Evolutionary conservation across 2,329 filamentous ascomycete species (phyloP).

Genomic region (Colletotrichum eleusines): DNA sequence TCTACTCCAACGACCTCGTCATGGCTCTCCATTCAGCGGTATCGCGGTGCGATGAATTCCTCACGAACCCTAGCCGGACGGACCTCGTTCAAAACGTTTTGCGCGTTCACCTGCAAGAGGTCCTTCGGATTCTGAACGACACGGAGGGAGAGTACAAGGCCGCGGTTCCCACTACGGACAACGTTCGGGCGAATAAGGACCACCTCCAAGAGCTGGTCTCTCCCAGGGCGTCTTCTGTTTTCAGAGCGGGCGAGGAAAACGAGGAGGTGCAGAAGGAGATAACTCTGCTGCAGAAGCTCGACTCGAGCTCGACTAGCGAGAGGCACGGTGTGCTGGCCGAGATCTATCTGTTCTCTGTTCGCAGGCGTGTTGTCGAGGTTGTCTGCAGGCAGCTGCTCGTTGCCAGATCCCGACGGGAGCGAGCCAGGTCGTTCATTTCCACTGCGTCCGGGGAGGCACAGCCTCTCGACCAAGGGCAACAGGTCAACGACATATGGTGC

Average conservation of each 20-base stretch:
- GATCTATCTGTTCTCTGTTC: slow-evolving; percentile 28
- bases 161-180: neutral
- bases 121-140: slow-evolving; percentile 60
- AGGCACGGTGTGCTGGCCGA: slow-evolving; percentile 28
- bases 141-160: slow-evolving; percentile 25
- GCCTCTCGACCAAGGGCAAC: neutral
- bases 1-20: slow-evolving; percentile 31
- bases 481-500: slow-evolving; percentile 48
- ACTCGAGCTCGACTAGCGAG: slow-evolving; percentile 31
- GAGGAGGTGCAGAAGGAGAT: slow-evolving; percentile 17
- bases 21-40: slow-evolving; percentile 19
- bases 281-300: slow-evolving; percentile 26
- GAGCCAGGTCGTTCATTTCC: slow-evolving; percentile 23
- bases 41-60: slow-evolving; percentile 43
- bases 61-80: slow-evolving; percentile 46
- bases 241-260: neutral
- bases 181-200: neutral
- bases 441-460: slow-evolving; percentile 15
- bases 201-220: neutral
- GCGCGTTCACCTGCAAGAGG: slow-evolving; percentile 62
- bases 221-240: neutral
- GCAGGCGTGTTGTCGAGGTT: slow-evolving; percentile 23
- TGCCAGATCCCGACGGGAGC: slow-evolving; percentile 7
- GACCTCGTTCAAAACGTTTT: slow-evolving; percentile 59
- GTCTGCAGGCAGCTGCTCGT: slow-evolving; percentile 22